phyloP scores from a whole-genome alignment of 139 green algal genomes.

The Volvox reticuliferus region DNA sequence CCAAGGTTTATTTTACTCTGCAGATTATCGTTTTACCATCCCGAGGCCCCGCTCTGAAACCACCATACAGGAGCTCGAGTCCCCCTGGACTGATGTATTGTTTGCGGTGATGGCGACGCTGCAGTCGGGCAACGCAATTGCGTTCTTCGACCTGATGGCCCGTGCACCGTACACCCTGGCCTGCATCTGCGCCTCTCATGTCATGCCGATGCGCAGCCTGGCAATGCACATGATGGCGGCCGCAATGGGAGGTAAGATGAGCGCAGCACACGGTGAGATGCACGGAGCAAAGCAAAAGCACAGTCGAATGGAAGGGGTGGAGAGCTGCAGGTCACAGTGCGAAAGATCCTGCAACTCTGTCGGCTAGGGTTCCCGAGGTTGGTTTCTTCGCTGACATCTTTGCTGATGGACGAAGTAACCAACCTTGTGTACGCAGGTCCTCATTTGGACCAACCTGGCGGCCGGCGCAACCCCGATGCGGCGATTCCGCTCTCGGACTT shows the following conservation, averaged over 20 bases:
- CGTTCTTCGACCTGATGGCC: constrained; percentile 9
- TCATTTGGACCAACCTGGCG: background rate
- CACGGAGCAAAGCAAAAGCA: no score
- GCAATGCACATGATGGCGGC: constrained; percentile 26
- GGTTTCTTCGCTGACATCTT: no score
- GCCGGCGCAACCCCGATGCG: constrained; percentile 10
- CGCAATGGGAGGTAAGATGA: constrained; percentile 26
- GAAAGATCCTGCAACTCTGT: no score
- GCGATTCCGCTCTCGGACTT: constrained; percentile 11
- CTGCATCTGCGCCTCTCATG: constrained; percentile 3
- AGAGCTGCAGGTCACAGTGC: no score
- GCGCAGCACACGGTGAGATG: no score
- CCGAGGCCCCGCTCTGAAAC: background rate
- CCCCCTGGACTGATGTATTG: constrained; percentile 13
- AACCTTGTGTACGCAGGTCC: background rate
- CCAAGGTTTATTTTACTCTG: no score
- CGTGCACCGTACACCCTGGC: constrained; percentile 37
- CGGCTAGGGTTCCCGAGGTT: no score
- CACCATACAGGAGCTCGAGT: constrained; percentile 18
- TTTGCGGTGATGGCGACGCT: background rate
- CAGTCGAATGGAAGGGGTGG: no score
- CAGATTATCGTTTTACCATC: background rate
- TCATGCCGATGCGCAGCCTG: constrained; percentile 6
- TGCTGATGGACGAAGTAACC: no score
- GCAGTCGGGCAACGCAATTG: constrained; percentile 12